A percentile compares a stretch with the other conserved stretches of the same genome.
phyloP scores from a whole-genome alignment of 148 eudicot genomes.

The Linanthus parryae region DNA sequence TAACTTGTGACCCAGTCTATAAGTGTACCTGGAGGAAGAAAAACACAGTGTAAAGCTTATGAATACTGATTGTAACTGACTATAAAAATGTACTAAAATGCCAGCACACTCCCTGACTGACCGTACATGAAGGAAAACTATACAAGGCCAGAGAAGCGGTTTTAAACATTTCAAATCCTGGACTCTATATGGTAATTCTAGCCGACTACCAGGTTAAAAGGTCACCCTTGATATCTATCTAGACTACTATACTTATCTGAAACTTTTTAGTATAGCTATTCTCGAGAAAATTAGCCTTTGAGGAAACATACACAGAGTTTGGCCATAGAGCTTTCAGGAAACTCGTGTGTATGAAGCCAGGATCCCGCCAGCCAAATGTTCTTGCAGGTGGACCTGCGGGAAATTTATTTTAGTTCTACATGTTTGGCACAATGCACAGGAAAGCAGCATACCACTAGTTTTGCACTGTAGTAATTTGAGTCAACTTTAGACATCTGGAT shows the following conservation, averaged over 20 bases:
- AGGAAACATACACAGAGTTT: slow-evolving; percentile 40
- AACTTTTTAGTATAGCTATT: background rate
- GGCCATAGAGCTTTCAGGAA: slow-evolving; percentile 92
- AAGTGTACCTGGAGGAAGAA: slow-evolving; percentile 49
- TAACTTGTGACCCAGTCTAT: slow-evolving; percentile 67
- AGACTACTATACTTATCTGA: no score
- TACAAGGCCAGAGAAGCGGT: no score
- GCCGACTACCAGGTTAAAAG: no score
- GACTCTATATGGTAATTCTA: no score
- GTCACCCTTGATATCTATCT: background rate
- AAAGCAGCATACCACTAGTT: no score
- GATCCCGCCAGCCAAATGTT: slow-evolving; percentile 97
- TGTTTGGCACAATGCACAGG: no score
- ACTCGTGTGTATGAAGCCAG: slow-evolving; percentile 89
- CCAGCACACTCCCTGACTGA: no score
- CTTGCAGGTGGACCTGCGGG: slow-evolving; percentile 80
- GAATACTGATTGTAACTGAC: no score
- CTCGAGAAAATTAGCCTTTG: background rate
- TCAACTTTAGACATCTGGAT: no score
- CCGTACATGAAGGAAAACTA: background rate
- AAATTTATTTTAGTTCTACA: no score
- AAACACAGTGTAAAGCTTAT: background rate
- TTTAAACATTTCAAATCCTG: no score
- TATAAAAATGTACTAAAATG: background rate
- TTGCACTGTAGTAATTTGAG: no score